Conservation (phyloP, 208 protist genomes). For the Leishmania major region DNA sequence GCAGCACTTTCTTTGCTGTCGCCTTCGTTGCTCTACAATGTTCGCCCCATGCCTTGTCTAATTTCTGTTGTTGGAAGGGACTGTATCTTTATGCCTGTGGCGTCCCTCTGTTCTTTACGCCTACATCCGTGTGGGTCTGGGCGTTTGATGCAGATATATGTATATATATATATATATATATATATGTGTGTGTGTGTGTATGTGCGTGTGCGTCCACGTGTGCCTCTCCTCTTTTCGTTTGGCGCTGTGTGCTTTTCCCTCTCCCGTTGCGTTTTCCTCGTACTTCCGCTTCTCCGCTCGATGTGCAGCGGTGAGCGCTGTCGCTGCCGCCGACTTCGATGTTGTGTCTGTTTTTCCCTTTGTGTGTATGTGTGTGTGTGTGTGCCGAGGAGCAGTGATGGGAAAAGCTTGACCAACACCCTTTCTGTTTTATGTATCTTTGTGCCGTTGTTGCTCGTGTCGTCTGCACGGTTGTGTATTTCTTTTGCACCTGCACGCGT, state of each 20-base stretch:
- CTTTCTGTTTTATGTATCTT: neutral
- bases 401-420: neutral
- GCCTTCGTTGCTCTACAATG: neutral
- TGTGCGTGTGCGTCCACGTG: neutral
- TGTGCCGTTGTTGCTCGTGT: neutral
- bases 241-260: neutral
- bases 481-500: neutral
- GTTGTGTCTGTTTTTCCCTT: neutral
- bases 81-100: no score
- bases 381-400: neutral
- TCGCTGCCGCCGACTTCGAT: neutral
- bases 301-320: neutral
- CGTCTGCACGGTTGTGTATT: neutral
- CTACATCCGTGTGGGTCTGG: neutral
- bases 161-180: no score
- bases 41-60: no score
- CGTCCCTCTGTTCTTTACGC: neutral
- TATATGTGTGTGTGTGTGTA: no score
- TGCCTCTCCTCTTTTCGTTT: neutral
- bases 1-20: neutral
- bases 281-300: neutral
- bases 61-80: neutral
- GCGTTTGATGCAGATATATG: no score
- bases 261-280: neutral
- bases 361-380: neutral